phyloP scores from a whole-genome alignment of 495 filamentous ascomycete genomes.

The Astrothelium macrocarpum region DNA sequence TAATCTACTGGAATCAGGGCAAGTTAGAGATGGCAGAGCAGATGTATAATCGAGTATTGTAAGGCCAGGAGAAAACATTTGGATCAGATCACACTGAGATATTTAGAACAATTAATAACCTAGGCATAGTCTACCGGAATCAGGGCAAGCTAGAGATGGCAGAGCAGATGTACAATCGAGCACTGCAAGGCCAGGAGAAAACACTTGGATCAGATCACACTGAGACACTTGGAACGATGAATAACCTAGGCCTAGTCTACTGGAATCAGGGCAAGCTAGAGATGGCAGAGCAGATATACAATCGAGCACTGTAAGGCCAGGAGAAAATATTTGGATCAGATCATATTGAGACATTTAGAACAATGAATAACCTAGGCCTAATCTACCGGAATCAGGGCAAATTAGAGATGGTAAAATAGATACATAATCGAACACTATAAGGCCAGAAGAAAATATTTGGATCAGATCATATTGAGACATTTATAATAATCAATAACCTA shows the following conservation, averaged over 20 bases:
- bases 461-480: constrained; percentile 32
- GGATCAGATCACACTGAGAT: not conserved
- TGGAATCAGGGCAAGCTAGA: constrained; percentile 24
- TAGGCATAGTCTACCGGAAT: constrained; percentile 4
- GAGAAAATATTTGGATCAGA: constrained; percentile 34
- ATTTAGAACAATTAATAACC: not conserved
- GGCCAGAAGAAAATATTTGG: constrained; percentile 30
- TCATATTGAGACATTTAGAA: constrained; percentile 33
- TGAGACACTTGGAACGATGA: constrained; percentile 29
- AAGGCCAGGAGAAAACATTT: not conserved
- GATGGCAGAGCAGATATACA: constrained; percentile 31
- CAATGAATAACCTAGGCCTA: constrained; percentile 20
- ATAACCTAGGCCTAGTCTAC: not conserved
- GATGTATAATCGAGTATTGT: not conserved
- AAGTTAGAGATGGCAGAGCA: not conserved
- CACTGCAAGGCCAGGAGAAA: constrained; percentile 27
- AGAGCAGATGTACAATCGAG: constrained; percentile 28
- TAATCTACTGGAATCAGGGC: not conserved
- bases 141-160: constrained; percentile 30
- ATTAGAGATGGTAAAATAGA: constrained; percentile 27
- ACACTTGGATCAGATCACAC: constrained; percentile 32
- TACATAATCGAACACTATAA: constrained; percentile 31
- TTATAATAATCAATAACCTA: constrained; percentile 24
- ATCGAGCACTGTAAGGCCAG: constrained; percentile 19
- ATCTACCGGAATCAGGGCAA: constrained; percentile 22